These are phyloP conservation scores for Russula earlei DNA, from an alignment of 768 basidiomycete genomes.

Conservation along the genomic window DNA sequence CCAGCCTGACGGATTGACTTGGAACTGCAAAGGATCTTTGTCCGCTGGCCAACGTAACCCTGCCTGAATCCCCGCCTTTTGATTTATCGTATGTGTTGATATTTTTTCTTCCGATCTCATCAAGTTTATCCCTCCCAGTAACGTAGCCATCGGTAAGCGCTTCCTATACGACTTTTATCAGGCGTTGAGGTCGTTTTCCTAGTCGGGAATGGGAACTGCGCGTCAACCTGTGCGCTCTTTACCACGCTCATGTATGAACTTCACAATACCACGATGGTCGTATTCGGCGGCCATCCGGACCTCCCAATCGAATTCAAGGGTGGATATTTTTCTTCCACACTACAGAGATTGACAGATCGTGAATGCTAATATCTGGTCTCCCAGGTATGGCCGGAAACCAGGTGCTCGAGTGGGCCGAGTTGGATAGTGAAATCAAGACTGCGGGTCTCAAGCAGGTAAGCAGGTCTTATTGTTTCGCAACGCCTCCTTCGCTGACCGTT, in stretches of 20 bases:
- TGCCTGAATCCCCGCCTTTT: constrained; percentile 10
- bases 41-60: constrained; percentile 19
- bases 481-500: neutral
- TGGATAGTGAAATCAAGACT: constrained; percentile 12
- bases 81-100: constrained; percentile 8
- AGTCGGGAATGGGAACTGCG: constrained; percentile 29
- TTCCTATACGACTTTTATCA: neutral
- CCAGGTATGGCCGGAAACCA: constrained; percentile 14
- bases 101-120: neutral
- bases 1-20: neutral
- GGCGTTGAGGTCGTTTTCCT: neutral
- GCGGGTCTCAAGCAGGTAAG: constrained; percentile 26
- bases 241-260: constrained; percentile 45
- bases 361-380: neutral
- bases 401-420: neutral
- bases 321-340: neutral
- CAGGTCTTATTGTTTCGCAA: neutral
- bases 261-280: constrained; percentile 37
- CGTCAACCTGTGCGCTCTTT: constrained; percentile 50
- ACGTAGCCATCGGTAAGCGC: constrained; percentile 6
- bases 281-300: constrained; percentile 44
- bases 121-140: neutral
- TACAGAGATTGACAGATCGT: neutral
- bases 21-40: constrained; percentile 35
- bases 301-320: constrained; percentile 41